These are phyloP conservation scores for Rosa rugosa DNA, from an alignment of 306 rosid genomes.

Conservation along the genomic window DNA sequence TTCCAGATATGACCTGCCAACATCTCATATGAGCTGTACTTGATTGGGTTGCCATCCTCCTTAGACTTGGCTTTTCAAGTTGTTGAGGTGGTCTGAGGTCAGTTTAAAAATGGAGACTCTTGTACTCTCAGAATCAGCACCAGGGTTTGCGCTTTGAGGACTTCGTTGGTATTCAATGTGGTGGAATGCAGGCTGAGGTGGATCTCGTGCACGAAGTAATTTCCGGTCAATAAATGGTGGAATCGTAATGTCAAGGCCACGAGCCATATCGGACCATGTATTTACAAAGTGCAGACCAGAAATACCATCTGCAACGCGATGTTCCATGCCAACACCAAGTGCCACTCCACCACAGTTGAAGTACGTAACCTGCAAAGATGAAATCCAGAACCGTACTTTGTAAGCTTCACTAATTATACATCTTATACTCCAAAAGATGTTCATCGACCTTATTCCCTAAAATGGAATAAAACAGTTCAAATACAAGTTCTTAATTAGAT, in stretches of 20 bases:
- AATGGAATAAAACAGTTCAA: neutral
- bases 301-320: constrained; percentile 67
- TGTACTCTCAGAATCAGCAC: constrained; percentile 19
- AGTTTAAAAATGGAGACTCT: constrained; percentile 63
- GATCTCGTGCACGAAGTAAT: constrained; percentile 58
- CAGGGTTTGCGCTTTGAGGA: constrained; percentile 45
- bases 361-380: constrained; percentile 48
- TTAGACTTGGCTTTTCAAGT: constrained; percentile 64
- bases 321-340: constrained; percentile 74
- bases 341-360: constrained; percentile 81
- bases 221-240: constrained; percentile 66
- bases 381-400: neutral
- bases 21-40: constrained; percentile 54
- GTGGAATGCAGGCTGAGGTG: constrained; percentile 58
- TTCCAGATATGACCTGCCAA: constrained; percentile 35
- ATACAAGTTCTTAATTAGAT: neutral
- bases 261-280: constrained; percentile 75
- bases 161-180: constrained; percentile 63
- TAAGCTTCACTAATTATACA: too few relatives aligned
- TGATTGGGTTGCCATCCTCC: constrained; percentile 60
- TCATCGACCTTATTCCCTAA: too few relatives aligned
- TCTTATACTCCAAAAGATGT: neutral
- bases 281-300: constrained; percentile 75
- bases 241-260: constrained; percentile 54
- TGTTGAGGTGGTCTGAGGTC: constrained; percentile 49